A percentile compares a stretch with the other conserved stretches of the same genome.
These are phyloP conservation scores for Penicillium glabrum DNA, from an alignment of 2,329 filamentous ascomycete genomes.

Conservation along the genomic window DNA sequence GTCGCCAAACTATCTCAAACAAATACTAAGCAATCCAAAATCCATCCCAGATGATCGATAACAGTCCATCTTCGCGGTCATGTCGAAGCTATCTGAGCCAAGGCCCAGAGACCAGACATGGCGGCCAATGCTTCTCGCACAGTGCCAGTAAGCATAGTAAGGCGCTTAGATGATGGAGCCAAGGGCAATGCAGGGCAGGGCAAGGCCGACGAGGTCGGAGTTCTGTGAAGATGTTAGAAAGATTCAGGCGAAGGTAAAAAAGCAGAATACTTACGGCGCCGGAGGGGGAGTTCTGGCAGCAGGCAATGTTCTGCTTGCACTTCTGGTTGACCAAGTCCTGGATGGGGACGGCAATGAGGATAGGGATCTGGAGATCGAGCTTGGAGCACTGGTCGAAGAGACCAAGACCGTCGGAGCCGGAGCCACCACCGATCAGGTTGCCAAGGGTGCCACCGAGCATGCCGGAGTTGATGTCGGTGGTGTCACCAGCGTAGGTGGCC, in stretches of 20 bases:
- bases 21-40: slow-evolving; percentile 10
- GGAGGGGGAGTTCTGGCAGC: slow-evolving; percentile 38
- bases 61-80: slow-evolving; percentile 9
- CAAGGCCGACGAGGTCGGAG: slow-evolving; percentile 35
- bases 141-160: slow-evolving; percentile 9
- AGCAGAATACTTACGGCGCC: slow-evolving; percentile 24
- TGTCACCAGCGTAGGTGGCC: slow-evolving; percentile 36
- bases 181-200: slow-evolving; percentile 40
- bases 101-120: neutral
- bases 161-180: slow-evolving; percentile 38
- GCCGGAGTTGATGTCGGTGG: slow-evolving; percentile 32
- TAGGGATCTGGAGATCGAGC: slow-evolving; percentile 30
- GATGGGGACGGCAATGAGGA: slow-evolving; percentile 28
- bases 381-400: slow-evolving; percentile 46
- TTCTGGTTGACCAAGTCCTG: slow-evolving; percentile 38
- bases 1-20: slow-evolving; percentile 17
- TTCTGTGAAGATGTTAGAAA: slow-evolving; percentile 21
- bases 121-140: slow-evolving; percentile 13
- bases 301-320: slow-evolving; percentile 44
- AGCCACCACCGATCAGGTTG: slow-evolving; percentile 35
- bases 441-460: slow-evolving; percentile 34
- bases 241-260: fast-evolving
- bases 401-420: slow-evolving; percentile 35
- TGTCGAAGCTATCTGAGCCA: neutral
- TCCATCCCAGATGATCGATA: slow-evolving; percentile 19